phyloP scores from a whole-genome alignment of 75 land plant species.

The Isoetes taiwanensis region DNA sequence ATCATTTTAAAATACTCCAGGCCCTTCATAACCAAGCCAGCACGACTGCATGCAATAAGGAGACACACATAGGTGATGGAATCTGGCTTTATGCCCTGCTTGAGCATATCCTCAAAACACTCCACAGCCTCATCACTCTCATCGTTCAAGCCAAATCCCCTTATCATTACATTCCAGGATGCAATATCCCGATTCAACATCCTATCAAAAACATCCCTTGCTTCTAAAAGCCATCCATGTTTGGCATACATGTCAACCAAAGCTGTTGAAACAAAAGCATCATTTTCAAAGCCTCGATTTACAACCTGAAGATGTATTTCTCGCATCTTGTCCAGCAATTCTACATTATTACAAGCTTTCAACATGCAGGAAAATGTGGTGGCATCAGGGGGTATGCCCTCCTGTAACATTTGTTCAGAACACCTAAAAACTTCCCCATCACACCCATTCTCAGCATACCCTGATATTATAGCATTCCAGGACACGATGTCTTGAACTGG shows the following conservation, averaged over 20 bases:
- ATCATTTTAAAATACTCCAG: background rate
- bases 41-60: conserved; percentile 5
- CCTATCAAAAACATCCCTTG: too few species aligned
- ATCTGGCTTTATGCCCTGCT: too few species aligned
- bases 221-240: too few species aligned
- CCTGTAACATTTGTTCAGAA: conserved; percentile 7
- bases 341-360: conserved; percentile 8
- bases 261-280: background rate
- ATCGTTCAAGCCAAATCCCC: too few species aligned
- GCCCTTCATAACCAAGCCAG: background rate
- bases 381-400: conserved; percentile 17
- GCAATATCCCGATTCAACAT: too few species aligned
- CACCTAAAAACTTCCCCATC: background rate
- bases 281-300: background rate
- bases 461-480: conserved; percentile 28
- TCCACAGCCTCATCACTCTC: too few species aligned
- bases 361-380: conserved; percentile 5
- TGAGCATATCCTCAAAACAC: too few species aligned
- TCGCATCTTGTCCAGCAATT: background rate
- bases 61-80: too few species aligned
- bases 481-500: conserved; percentile 13
- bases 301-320: background rate
- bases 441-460: conserved; percentile 14
- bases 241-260: too few species aligned
- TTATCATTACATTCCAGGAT: too few species aligned